Conservation (phyloP, 768 basidiomycete species). For the Suillus sp. region DNA sequence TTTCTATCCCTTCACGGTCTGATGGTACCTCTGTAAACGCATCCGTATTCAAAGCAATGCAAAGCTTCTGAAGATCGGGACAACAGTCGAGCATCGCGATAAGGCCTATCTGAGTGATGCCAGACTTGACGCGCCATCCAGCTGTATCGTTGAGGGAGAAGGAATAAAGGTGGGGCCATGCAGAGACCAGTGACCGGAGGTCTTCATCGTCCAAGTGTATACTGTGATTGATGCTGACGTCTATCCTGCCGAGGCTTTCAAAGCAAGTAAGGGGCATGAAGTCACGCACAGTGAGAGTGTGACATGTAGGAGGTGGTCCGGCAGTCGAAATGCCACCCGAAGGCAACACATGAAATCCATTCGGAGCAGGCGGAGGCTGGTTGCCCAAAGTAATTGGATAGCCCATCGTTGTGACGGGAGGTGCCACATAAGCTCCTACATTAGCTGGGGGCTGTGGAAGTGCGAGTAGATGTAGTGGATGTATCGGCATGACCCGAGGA, state of each 20-base stretch:
- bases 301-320: background rate
- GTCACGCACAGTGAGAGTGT: constrained; percentile 1
- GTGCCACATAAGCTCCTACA: background rate
- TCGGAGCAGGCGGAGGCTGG: background rate
- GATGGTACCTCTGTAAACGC: constrained; percentile 1
- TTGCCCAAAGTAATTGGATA: background rate
- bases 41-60: constrained; percentile 8
- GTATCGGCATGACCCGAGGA: background rate
- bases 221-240: constrained; percentile 4
- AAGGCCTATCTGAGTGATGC: constrained; percentile 8
- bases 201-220: constrained; percentile 3
- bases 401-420: background rate
- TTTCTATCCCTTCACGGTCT: constrained; percentile 3
- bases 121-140: constrained; percentile 9
- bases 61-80: constrained; percentile 7
- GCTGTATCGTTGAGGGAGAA: constrained; percentile 6
- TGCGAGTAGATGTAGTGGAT: background rate
- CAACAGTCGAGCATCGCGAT: constrained; percentile 5
- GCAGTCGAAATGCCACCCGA: background rate
- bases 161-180: constrained; percentile 8
- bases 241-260: constrained; percentile 2
- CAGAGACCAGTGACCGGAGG: background rate
- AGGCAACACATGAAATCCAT: background rate
- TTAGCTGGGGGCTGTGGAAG: background rate
- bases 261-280: constrained; percentile 10